phyloP scores from a whole-genome alignment of 2,329 filamentous ascomycete species.

The Cadophora malorum region DNA sequence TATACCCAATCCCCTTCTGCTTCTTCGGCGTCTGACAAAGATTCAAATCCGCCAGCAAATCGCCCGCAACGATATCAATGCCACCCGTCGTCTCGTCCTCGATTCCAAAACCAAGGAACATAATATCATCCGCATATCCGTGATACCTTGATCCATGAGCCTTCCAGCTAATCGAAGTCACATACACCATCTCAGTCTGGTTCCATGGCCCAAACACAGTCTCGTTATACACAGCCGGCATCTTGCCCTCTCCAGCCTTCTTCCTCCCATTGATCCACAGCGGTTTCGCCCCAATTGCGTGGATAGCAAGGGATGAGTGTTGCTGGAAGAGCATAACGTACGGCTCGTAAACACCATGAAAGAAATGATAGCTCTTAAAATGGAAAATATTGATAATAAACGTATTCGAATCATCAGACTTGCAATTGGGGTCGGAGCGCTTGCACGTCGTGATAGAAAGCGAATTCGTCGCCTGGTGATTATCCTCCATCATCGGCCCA shows the following conservation, averaged over 20 bases:
- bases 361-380: slow-evolving; percentile 56
- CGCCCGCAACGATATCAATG: slow-evolving; percentile 58
- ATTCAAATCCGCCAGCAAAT: slow-evolving; percentile 54
- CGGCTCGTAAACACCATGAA: slow-evolving; percentile 61
- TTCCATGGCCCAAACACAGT: slow-evolving; percentile 30
- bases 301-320: slow-evolving; percentile 55
- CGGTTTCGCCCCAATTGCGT: slow-evolving; percentile 56
- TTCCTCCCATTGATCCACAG: slow-evolving; percentile 62
- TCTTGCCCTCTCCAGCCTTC: slow-evolving; percentile 40
- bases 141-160: slow-evolving; percentile 55
- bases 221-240: slow-evolving; percentile 21
- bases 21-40: slow-evolving; percentile 40
- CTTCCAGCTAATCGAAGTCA: slow-evolving; percentile 64
- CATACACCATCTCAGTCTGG: slow-evolving; percentile 62
- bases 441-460: slow-evolving; percentile 61
- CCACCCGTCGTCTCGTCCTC: slow-evolving; percentile 57
- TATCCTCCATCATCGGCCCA: slow-evolving; percentile 49
- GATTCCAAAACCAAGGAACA: slow-evolving; percentile 62
- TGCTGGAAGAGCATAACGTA: slow-evolving; percentile 59
- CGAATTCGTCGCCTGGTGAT: slow-evolving; percentile 67
- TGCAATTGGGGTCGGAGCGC: slow-evolving; percentile 53
- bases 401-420: slow-evolving; percentile 54
- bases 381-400: slow-evolving; percentile 62
- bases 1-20: slow-evolving; percentile 3
- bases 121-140: slow-evolving; percentile 61